Base-by-base conservation (phyloP, 768 basidiomycete genomes). In the Sarcomyxa edulis region DNA sequence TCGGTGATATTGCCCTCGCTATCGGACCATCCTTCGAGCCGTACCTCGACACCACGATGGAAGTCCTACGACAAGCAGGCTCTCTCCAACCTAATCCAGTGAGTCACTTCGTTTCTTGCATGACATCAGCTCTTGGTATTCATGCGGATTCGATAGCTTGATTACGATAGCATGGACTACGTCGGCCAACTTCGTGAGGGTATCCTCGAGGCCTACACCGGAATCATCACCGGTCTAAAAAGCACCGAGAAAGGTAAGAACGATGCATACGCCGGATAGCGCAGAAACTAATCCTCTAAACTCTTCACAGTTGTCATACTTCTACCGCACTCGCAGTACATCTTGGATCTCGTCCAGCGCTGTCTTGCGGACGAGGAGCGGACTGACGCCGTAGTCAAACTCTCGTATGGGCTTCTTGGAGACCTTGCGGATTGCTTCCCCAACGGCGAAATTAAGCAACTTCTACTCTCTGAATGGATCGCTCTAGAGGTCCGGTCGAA, bases 191-290 rank as follows among this genome's bases (percentile, higher is more conserved):
- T 99, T 40, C 80, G 96, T 25, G 96, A 98, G 52, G 92, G 92
- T 31, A 97, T 99, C 48, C 67, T 97, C 22, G 96, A 99, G 59
- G 95, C 96, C 2, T 97, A 96, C 53, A 95, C 89, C 4, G 94
- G 95, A 18, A 84, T 99, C 46, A 81, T 97, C 43, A 84, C 89
- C 25, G 93, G 87, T 0, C 66, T 97, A 54, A 94, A 93, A 69
- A 81, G 79, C 50, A 85, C 84, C 1, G 75, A 78, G 15, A 81
- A 90, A 65, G 76, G 91, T 88, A 49, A 43, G 64, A 28, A n/a
- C 15, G 31, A 9, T n/a, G n/a, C n/a, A n/a, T n/a, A n/a, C n/a
- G n/a, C n/a, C n/a, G n/a, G n/a, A n/a, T n/a, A n/a, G n/a, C n/a
- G n/a, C n/a, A n/a, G n/a, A n/a, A n/a, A n/a, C n/a, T n/a, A n/a